Conservation (phyloP, 2,329 filamentous ascomycete species). For the Raffaelea arxii region DNA sequence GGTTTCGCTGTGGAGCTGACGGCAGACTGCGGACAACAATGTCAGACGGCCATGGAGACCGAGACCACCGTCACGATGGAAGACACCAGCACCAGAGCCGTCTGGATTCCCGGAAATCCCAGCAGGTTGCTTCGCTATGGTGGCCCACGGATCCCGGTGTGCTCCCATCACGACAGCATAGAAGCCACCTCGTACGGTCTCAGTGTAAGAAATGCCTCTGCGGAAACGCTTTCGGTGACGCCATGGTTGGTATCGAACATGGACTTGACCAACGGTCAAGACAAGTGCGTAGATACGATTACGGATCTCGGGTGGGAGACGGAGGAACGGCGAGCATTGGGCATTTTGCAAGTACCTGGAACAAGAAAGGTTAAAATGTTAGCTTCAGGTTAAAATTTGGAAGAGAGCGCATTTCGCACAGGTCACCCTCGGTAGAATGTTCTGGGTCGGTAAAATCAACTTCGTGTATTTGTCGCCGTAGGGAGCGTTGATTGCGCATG, state of each 20-base stretch:
- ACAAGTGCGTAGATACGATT: slow-evolving; percentile 24
- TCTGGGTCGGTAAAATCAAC: too few relatives aligned
- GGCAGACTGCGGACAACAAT: slow-evolving; percentile 22
- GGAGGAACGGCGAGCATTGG: slow-evolving; percentile 19
- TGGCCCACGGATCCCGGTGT: slow-evolving; percentile 20
- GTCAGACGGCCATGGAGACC: slow-evolving; percentile 16
- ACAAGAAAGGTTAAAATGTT: too few relatives aligned
- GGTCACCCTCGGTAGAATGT: too few relatives aligned
- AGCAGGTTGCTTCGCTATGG: not conserved
- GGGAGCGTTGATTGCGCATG: too few relatives aligned
- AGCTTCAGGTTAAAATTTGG: too few relatives aligned
- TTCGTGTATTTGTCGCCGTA: too few relatives aligned
- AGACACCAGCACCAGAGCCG: not conserved
- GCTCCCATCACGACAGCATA: slow-evolving; percentile 18
- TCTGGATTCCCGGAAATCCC: not conserved
- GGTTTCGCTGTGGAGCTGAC: slow-evolving; percentile 27
- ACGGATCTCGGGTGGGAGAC: slow-evolving; percentile 22
- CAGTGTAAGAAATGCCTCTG: not conserved
- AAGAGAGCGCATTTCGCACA: too few relatives aligned
- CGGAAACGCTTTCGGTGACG: slow-evolving; percentile 13
- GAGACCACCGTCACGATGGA: not conserved
- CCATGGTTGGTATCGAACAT: slow-evolving; percentile 21
- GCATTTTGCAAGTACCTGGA: slow-evolving; percentile 19
- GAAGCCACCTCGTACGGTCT: slow-evolving; percentile 16
- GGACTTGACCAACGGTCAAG: slow-evolving; percentile 22